Conservation (phyloP, 2,329 filamentous ascomycete species). For the Rosellinia necatrix region DNA sequence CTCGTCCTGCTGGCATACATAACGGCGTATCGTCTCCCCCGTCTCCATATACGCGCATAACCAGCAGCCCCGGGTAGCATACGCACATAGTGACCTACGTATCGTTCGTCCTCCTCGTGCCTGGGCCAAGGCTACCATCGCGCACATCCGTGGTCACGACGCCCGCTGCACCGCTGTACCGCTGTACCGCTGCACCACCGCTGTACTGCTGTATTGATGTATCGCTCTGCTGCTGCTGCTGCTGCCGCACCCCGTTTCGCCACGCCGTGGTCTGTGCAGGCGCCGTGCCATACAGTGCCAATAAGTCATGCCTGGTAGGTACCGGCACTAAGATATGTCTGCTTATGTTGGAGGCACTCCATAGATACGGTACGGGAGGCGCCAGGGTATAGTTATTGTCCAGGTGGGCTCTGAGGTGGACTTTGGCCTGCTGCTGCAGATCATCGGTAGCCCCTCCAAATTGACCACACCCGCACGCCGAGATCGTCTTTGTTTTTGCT, state of each 20-base stretch:
- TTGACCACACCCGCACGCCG: conserved; percentile 16
- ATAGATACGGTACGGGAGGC: background rate
- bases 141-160: too few relatives aligned
- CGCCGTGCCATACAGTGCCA: background rate
- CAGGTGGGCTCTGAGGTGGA: background rate
- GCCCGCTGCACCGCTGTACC: too few relatives aligned
- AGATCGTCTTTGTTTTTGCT: conserved; percentile 13
- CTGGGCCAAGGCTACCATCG: too few relatives aligned
- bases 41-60: conserved; percentile 27
- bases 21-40: conserved; percentile 25
- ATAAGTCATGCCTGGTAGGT: background rate
- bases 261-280: conserved; percentile 28
- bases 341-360: conserved; percentile 4
- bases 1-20: conserved; percentile 27
- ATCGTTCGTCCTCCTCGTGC: too few relatives aligned
- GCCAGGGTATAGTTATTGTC: background rate
- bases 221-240: too few relatives aligned
- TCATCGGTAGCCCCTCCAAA: conserved; percentile 6
- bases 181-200: conserved; percentile 30
- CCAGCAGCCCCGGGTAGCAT: background rate
- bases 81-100: too few relatives aligned
- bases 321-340: background rate
- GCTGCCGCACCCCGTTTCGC: conserved; percentile 21
- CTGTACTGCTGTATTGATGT: conserved; percentile 1
- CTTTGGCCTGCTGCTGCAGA: too few relatives aligned